phyloP scores from a whole-genome alignment of 2,329 filamentous ascomycete genomes.

The Aspergillus ibericus region DNA sequence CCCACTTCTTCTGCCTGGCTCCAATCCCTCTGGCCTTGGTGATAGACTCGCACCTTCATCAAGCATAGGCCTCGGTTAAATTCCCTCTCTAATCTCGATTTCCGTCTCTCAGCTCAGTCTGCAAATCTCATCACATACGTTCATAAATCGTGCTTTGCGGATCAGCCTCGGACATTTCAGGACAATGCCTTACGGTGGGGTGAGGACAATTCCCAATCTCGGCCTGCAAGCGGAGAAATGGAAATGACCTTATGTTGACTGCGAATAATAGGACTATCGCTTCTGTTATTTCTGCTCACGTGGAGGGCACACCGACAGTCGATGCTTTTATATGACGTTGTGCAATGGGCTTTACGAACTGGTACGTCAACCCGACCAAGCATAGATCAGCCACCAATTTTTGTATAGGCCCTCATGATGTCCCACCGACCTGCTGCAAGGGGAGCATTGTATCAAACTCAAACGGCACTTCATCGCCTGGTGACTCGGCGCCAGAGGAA shows the following conservation, averaged over 20 bases:
- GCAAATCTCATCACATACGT: too few relatives aligned
- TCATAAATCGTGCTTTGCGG: too few relatives aligned
- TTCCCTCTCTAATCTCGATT: too few relatives aligned
- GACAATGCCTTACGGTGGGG: neutral
- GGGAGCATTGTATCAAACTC: neutral
- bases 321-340: neutral
- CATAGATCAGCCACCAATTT: neutral
- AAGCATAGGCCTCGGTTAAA: too few relatives aligned
- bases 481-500: neutral
- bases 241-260: neutral
- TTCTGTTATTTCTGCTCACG: neutral
- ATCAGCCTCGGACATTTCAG: neutral
- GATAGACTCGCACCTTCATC: neutral
- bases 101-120: too few relatives aligned
- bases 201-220: neutral
- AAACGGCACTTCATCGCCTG: neutral
- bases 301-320: neutral
- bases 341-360: neutral
- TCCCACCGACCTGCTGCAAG: neutral
- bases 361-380: neutral
- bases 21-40: neutral
- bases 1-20: neutral
- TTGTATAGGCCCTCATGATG: neutral
- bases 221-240: neutral
- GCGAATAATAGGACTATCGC: neutral